Base-by-base conservation (phyloP, 441 rosid species). In the Jatropha multifida region DNA sequence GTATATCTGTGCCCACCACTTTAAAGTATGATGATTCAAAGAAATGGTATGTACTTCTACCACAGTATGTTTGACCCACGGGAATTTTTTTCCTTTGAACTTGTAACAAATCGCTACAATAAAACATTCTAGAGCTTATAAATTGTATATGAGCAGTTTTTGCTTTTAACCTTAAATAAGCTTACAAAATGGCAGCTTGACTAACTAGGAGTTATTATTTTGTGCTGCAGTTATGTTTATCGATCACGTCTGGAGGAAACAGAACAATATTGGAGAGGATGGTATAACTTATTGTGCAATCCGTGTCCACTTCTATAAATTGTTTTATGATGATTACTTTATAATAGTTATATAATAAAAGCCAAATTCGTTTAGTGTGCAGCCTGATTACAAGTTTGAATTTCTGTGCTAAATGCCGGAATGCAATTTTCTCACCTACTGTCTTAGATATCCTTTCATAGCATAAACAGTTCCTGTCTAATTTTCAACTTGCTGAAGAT, bases 261-360 rank as follows among this genome's bases (percentile, higher is more conserved):
- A 71, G 98, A 94, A 78, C 88, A 94, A 85, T 91, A 92, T 77
- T 96, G 99, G 99, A 94, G 85, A 88, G 92, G 90, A 86, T 94
- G 99, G 98, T 96, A 90, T 78, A 75, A 46, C 72, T 81, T 48
- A 61, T 9, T 41, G 2, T 48, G 37, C 59, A 76, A 67, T 73
- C 62, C 26, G 49, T 55, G 62, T 49, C 7, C n/a, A 15, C 8
- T 69, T n/a, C 11, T 11, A 23, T 37, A 54, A 76, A 76, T 51
- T 52, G 5, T 23, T 20, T 68, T 49, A 17, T 66, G 38, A 59
- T 60, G 49, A 58, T 60, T 23, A 40, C 12, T 49, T 32, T 48
- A 41, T 40, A 81, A 26, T 66, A 59, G 52, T 72, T 62, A n/a
- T 26, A 27, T 9, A 63, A 12, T 18, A 75, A 37, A 49, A 71